Percentiles rank a stretch among this genome's conserved stretches.
Conservation (phyloP, 257 asterid genomes). For the Nicotiana attenuata region DNA sequence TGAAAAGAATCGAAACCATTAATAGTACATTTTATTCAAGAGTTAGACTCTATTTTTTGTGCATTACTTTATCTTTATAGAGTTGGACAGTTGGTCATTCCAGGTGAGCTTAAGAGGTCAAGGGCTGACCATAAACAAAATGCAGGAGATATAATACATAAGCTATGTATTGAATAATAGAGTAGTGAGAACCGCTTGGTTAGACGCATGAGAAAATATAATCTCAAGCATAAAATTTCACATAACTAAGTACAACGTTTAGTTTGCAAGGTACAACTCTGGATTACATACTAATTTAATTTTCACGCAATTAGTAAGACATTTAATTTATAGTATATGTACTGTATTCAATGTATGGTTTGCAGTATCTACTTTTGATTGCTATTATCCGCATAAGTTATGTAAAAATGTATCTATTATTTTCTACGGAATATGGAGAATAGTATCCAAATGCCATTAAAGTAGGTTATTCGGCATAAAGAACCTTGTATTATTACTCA, state of each 20-base stretch:
- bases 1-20: background rate
- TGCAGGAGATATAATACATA: background rate
- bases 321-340: background rate
- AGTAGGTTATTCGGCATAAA: too few species aligned
- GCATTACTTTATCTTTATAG: background rate
- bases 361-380: too few species aligned
- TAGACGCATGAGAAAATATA: background rate
- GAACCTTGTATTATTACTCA: too few species aligned
- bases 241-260: background rate
- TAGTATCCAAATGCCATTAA: too few species aligned
- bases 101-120: background rate
- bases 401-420: too few species aligned
- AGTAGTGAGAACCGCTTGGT: background rate
- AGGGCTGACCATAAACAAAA: background rate
- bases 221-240: background rate
- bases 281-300: background rate
- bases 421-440: too few species aligned
- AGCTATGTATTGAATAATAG: background rate
- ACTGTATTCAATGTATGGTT: too few species aligned
- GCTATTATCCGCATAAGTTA: too few species aligned
- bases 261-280: background rate
- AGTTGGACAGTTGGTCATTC: background rate
- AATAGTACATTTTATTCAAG: background rate
- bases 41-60: background rate
- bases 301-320: background rate